Base-by-base conservation (phyloP, 1,139 yeast species). In the Geotrichum siamense region DNA sequence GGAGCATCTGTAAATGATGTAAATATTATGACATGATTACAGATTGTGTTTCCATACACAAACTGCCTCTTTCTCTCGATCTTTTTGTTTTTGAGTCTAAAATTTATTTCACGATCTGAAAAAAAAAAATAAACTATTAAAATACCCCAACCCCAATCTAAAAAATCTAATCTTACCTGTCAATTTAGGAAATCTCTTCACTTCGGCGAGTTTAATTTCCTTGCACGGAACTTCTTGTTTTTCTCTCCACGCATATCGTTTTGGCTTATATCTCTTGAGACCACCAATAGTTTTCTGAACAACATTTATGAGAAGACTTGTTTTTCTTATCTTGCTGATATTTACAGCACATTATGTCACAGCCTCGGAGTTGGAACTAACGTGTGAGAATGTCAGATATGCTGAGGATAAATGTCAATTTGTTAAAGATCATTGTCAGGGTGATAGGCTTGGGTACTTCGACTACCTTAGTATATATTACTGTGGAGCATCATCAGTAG, bases 391-490 rank as follows among this genome's bases (percentile, higher is more conserved):
- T 31, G 49, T 56, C 15, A 43, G 48, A 9, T 25, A 48, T 4
- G 59, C 56, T 12, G 31, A 33, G 12, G 59, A 62, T 49, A 55
- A 61, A 42, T 64, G 69, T 51, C 50, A 48, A 15, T 64, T 56
- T 51, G 67, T 62, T 10, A 43, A 44, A 21, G 48, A 53, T n/a
- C 41, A 62, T 47, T 64, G 69, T 49, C 41, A 47, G 9, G 55
- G 52, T 1, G 64, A 59, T 26, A 47, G 51, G 12, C 46, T 55
- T 8, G 64, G 67, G 2, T 47, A 55, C 41, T 42, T 64, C 39
- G 52, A 64, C 48, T 64, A 64, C 45, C 47, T 63, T 30, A 51
- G 56, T 33, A 48, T 55, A 12, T 64, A 62, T 48, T 64, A 64
- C 49, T 64, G 69, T 44, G 49, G 58, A 1, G 33, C 44, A 13